A percentile compares a stretch with the other conserved stretches of the same genome.
Conservation (phyloP, 257 asterid genomes). For the Dorcoceras hygrometricum region DNA sequence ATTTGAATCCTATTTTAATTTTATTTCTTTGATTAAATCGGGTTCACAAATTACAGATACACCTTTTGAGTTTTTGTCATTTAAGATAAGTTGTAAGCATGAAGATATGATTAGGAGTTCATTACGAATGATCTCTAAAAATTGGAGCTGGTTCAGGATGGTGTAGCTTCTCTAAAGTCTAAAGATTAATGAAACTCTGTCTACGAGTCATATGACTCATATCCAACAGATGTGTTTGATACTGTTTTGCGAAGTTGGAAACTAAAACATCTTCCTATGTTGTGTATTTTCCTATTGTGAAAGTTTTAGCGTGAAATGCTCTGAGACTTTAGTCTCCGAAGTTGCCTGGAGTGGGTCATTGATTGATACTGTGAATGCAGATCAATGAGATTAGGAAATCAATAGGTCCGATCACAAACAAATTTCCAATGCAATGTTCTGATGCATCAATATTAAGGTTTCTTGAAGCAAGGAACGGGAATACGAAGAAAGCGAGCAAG, state of each 20-base stretch:
- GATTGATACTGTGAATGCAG: conserved; percentile 30
- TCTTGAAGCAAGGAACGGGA: conserved; percentile 62
- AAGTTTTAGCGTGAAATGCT: background rate
- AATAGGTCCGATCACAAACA: conserved; percentile 42
- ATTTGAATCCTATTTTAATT: background rate
- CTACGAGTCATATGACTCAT: background rate
- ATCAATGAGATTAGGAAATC: conserved; percentile 40
- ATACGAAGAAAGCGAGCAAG: conserved; percentile 45
- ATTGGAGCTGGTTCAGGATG: background rate
- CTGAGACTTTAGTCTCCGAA: background rate
- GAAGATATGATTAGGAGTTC: background rate
- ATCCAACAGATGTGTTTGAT: background rate
- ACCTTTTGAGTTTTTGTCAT: background rate
- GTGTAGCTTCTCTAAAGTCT: background rate
- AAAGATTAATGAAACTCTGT: background rate
- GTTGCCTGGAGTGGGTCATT: background rate
- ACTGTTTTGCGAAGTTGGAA: background rate
- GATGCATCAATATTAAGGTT: conserved; percentile 50
- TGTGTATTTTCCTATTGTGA: background rate
- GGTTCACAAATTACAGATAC: background rate
- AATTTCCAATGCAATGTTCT: conserved; percentile 38
- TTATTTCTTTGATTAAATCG: background rate
- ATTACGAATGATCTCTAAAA: background rate
- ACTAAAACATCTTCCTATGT: background rate
- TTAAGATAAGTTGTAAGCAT: background rate